Base-by-base conservation (phyloP, 2,329 filamentous ascomycete species). In the Alternaria alternata region DNA sequence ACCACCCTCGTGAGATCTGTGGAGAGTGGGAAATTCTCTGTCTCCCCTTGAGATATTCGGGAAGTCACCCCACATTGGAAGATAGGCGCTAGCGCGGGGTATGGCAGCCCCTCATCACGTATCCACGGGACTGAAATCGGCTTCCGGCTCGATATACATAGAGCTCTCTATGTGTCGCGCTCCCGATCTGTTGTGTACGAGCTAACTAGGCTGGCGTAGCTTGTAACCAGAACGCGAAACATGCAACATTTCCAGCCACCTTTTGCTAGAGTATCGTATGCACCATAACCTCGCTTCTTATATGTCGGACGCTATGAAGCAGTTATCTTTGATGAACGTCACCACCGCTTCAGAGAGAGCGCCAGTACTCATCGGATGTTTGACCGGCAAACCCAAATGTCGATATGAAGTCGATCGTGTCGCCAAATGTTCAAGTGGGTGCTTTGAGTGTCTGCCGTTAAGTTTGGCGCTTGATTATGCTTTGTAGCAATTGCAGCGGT, bases 291-390 rank as follows among this genome's bases (percentile, higher is more conserved):
- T 16, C 14, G 14, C 1, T n/a, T 34, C 44, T 39, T 0, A 22
- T 16, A 28, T 9, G 18, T 16, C 8, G 0, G 8, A 34, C 18
- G 46, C 16, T 34, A 8, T 0, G 32, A 90, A 41, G 18, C 38
- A 1, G 18, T 22, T 22, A 11, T 8, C 4, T 22, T 41, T 41
- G 38, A n/a, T 22, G 30, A 91, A 88, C 2, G 88, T 91, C 65
- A 91, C 91, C 78, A 90, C 85, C 1, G 87, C 85, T 2, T 88
- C 89, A n/a, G 88, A 89, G 63, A 82, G 88, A 57, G 89, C 89
- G 34, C 86, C 87, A 77, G 78, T 81, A 7, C 77, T 91, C 34
- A 85, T 90, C 68, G 88, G 88, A 11, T 83, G 86, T 0, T 76
- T 91, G 38, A 81, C 85, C 11, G 86, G 89, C 57, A 84, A 82